These are phyloP conservation scores for Punica granatum DNA, from an alignment of 345 rosid species.

Conservation along the genomic window DNA sequence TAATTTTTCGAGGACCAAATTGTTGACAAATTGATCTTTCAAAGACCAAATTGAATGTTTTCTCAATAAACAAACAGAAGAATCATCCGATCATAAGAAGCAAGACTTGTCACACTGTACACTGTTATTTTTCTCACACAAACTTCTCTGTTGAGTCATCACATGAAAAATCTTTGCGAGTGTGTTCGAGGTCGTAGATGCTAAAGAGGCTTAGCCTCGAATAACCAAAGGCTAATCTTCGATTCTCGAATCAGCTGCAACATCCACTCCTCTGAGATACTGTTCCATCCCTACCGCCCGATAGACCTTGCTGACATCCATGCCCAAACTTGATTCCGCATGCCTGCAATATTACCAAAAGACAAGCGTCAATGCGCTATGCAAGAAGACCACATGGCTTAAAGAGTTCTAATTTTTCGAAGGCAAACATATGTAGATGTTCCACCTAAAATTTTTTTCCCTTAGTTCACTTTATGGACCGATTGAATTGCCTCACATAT, in stretches of 20 bases:
- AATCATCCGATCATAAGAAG: neutral
- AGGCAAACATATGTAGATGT: no score
- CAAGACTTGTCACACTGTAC: neutral
- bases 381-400: no score
- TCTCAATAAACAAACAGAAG: neutral
- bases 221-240: neutral
- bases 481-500: no score
- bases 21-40: no score
- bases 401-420: no score
- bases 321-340: constrained; percentile 90
- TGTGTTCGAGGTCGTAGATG: neutral
- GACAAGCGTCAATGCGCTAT: neutral
- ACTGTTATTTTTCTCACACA: no score
- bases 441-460: no score
- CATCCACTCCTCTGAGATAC: constrained; percentile 74
- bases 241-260: constrained; percentile 32
- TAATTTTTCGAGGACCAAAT: no score
- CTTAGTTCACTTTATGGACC: no score
- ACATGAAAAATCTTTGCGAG: neutral
- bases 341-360: constrained; percentile 38
- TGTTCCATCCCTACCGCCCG: constrained; percentile 71
- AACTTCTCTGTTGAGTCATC: neutral
- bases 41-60: no score
- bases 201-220: neutral
- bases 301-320: constrained; percentile 64